These are phyloP conservation scores for Stephania japonica DNA, from an alignment of 164 flowering plant genomes.

Conservation along the genomic window DNA sequence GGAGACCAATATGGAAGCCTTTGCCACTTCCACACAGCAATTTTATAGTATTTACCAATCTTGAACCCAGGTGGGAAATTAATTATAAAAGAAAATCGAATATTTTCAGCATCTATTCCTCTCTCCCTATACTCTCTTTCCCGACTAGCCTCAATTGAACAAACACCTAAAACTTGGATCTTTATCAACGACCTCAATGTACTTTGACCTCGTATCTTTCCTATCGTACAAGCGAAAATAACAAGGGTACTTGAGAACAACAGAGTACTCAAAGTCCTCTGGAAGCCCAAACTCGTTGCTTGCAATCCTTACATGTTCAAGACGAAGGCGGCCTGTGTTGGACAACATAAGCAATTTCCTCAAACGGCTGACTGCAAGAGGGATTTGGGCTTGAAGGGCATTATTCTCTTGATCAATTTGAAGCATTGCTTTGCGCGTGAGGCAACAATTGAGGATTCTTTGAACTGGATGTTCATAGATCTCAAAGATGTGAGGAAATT, in stretches of 20 bases:
- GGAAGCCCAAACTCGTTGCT: conserved; percentile 76
- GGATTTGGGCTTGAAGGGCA: conserved; percentile 57
- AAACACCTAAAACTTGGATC: conserved; percentile 54
- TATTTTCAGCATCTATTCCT: conserved; percentile 68
- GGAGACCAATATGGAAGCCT: conserved; percentile 96
- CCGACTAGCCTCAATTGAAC: conserved; percentile 71
- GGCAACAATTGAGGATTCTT: conserved; percentile 63
- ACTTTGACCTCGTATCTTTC: conserved; percentile 63
- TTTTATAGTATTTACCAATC: conserved; percentile 73
- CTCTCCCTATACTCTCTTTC: conserved; percentile 83
- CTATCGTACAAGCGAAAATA: conserved; percentile 70
- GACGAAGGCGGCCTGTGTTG: conserved; percentile 52
- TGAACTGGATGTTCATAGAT: conserved; percentile 92
- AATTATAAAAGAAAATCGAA: conserved; percentile 72
- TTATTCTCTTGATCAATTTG: conserved; percentile 64
- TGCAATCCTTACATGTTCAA: conserved; percentile 80
- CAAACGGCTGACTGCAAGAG: conserved; percentile 59
- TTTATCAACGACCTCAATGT: conserved; percentile 66
- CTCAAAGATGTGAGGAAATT: conserved; percentile 84
- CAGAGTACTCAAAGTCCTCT: conserved; percentile 85
- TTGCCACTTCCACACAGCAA: conserved; percentile 98
- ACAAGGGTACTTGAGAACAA: conserved; percentile 57
- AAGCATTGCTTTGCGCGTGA: conserved; percentile 49
- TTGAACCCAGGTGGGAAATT: conserved; percentile 96
- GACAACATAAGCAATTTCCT: conserved; percentile 77